A percentile compares a stretch with the other conserved stretches of the same genome.
Evolutionary conservation across 106 monocot genomes (phyloP).

Genomic region (Iris macrosiphon): DNA sequence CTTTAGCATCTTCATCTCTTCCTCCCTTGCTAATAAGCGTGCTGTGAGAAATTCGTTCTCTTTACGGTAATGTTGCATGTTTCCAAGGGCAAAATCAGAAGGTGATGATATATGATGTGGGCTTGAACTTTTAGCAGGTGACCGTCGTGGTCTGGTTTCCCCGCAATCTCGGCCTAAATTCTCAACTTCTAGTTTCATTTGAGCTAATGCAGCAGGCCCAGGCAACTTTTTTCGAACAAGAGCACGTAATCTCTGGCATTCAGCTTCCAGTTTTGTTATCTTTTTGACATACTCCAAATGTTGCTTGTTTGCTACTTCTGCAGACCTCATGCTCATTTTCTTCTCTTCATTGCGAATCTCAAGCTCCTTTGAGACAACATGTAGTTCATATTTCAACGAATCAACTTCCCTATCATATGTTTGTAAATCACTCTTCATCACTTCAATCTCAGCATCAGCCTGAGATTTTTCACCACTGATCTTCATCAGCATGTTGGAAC

Average conservation of each 20-base stretch:
- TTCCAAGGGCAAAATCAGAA: slow-evolving; percentile 50
- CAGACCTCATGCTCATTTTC: slow-evolving; percentile 54
- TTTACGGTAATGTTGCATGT: slow-evolving; percentile 56
- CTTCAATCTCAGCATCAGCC: slow-evolving; percentile 49
- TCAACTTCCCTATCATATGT: slow-evolving; percentile 54
- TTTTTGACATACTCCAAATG: slow-evolving; percentile 66
- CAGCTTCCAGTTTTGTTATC: slow-evolving; percentile 58
- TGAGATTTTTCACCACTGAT: slow-evolving; percentile 41
- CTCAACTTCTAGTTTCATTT: slow-evolving; percentile 66
- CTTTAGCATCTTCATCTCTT: slow-evolving; percentile 94
- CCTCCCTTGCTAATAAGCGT: slow-evolving; percentile 68
- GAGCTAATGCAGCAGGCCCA: slow-evolving; percentile 77
- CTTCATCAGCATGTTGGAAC: slow-evolving; percentile 39
- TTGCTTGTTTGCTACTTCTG: slow-evolving; percentile 57
- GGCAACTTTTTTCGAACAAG: slow-evolving; percentile 69
- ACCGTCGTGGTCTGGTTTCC: slow-evolving; percentile 29
- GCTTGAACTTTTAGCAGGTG: slow-evolving; percentile 24
- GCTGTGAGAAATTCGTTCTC: slow-evolving; percentile 88
- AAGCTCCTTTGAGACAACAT: slow-evolving; percentile 54
- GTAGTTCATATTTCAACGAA: slow-evolving; percentile 61
- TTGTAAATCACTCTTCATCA: slow-evolving; percentile 37
- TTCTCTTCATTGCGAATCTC: slow-evolving; percentile 72
- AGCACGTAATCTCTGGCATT: slow-evolving; percentile 59
- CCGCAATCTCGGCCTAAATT: slow-evolving; percentile 25
- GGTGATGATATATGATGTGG: slow-evolving; percentile 16